Conservation (phyloP, 2,329 filamentous ascomycete species). For the Phoma sp. region DNA sequence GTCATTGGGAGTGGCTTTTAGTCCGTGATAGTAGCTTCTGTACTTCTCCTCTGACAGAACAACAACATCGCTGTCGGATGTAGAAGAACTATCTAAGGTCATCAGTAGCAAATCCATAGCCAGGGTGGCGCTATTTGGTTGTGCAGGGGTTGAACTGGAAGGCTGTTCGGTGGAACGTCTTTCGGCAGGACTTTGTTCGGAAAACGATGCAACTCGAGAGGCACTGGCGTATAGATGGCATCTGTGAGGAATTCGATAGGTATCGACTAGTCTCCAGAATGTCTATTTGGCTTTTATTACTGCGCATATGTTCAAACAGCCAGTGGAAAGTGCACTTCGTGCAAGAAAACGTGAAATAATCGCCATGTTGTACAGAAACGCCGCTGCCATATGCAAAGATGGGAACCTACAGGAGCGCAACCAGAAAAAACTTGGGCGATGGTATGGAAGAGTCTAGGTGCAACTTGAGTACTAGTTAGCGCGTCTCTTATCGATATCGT, state of each 20-base stretch:
- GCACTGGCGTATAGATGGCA: neutral
- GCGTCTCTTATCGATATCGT: conserved; percentile 9
- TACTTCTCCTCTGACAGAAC: neutral
- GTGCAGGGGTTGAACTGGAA: neutral
- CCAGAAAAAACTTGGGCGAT: neutral
- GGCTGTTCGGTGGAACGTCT: neutral
- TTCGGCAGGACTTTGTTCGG: neutral
- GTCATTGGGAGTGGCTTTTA: neutral
- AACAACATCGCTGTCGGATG: neutral
- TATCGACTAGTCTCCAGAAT: neutral
- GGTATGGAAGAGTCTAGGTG: neutral
- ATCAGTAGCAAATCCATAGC: neutral
- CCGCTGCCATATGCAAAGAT: neutral
- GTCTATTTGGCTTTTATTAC: neutral
- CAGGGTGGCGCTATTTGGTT: neutral
- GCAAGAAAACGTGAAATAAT: neutral
- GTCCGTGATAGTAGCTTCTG: neutral
- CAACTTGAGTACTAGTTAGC: neutral
- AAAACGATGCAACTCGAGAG: neutral
- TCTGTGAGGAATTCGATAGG: neutral
- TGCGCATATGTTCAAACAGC: neutral
- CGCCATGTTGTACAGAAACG: neutral
- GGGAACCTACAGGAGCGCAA: neutral
- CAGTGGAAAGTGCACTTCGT: neutral
- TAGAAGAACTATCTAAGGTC: neutral